Evolutionary conservation across 129 eudicot species (phyloP).

Genomic region (Flaveria linearis): DNA sequence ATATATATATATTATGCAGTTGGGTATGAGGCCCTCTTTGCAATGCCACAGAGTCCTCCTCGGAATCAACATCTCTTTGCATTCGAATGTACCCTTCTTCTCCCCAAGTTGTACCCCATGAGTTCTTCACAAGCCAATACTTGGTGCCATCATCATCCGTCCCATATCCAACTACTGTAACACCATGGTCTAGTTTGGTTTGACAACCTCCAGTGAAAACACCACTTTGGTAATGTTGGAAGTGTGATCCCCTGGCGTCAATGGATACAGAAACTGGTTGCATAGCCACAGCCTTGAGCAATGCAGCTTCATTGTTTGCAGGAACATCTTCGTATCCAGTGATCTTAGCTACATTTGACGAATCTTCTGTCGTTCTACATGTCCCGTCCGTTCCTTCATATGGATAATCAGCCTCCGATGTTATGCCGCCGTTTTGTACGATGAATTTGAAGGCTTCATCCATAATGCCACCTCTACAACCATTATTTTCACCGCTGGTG

Average conservation of each 20-base stretch:
- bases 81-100: slow-evolving; percentile 35
- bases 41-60: slow-evolving; percentile 30
- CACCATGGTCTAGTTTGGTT: slow-evolving; percentile 27
- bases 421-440: slow-evolving; percentile 23
- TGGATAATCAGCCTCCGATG: slow-evolving; percentile 21
- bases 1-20: no score
- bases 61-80: slow-evolving; percentile 23
- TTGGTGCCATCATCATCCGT: slow-evolving; percentile 18
- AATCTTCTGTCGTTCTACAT: slow-evolving; percentile 16
- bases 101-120: slow-evolving; percentile 39
- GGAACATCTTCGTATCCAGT: slow-evolving; percentile 33
- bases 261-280: slow-evolving; percentile 34
- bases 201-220: slow-evolving; percentile 29
- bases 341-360: slow-evolving; percentile 1
- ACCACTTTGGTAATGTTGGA: slow-evolving; percentile 14
- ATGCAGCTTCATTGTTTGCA: slow-evolving; percentile 13
- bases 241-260: slow-evolving; percentile 16
- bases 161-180: slow-evolving; percentile 30
- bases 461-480: slow-evolving; percentile 27
- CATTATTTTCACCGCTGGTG: slow-evolving; percentile 7
- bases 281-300: slow-evolving; percentile 29
- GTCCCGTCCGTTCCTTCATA: slow-evolving; percentile 23
- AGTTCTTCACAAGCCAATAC: slow-evolving; percentile 40
- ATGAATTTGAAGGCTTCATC: slow-evolving; percentile 30
- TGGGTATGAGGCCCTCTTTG: slow-evolving; percentile 34